phyloP scores from a whole-genome alignment of 257 asterid species.

The Ligustrum vulgare region DNA sequence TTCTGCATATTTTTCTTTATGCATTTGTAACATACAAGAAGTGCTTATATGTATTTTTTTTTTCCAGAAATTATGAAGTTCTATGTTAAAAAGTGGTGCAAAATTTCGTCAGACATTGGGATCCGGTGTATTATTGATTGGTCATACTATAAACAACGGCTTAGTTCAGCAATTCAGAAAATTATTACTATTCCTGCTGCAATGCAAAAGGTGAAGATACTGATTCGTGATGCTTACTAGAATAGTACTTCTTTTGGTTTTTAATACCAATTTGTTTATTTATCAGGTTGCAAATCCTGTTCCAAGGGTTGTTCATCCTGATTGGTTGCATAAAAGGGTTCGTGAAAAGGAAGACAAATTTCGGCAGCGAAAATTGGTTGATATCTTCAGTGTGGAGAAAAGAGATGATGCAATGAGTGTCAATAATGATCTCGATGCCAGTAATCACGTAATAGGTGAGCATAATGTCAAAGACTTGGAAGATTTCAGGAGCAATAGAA shows the following conservation, averaged over 20 bases:
- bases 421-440: conserved; percentile 32
- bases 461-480: conserved; percentile 68
- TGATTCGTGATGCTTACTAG: conserved; percentile 9
- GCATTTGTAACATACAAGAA: conserved; percentile 24
- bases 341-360: conserved; percentile 97
- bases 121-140: conserved; percentile 96
- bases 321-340: conserved; percentile 97
- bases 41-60: conserved; percentile 33
- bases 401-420: conserved; percentile 39
- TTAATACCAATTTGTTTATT: conserved; percentile 35
- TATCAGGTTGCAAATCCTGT: conserved; percentile 94
- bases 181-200: conserved; percentile 97
- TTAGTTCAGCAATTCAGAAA: conserved; percentile 91
- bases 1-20: conserved; percentile 22
- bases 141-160: conserved; percentile 96
- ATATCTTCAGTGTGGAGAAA: conserved; percentile 61
- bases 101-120: conserved; percentile 86
- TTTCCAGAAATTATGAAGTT: conserved; percentile 90
- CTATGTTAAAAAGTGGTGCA: conserved; percentile 96
- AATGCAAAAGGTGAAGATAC: conserved; percentile 82
- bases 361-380: conserved; percentile 87
- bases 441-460: conserved; percentile 37
- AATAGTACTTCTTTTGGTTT: conserved; percentile 15
- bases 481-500: conserved; percentile 61
- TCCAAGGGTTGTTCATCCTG: conserved; percentile 99